Base-by-base conservation (phyloP, 192 early-diverging fungal genomes). In the Coemansia sp. region DNA sequence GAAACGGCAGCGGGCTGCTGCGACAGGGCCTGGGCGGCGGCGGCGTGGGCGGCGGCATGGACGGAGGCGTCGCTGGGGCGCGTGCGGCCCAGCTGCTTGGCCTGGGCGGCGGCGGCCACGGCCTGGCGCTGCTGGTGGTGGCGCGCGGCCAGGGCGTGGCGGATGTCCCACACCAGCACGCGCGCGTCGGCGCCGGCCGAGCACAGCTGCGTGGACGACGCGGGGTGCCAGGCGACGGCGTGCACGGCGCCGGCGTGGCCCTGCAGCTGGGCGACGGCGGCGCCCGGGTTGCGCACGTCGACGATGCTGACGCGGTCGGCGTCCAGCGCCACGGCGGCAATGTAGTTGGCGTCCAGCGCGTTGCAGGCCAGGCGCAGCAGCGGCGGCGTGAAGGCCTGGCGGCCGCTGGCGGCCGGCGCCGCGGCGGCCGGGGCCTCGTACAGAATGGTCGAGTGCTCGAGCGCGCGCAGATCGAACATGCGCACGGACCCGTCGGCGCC, bases 401-500 rank as follows among this genome's bases (percentile, higher is more conserved):
- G n/a, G n/a, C n/a, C n/a, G 9, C 55, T 27, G 5, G 72, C 30
- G 0, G 74, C 58, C 1, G 67, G 51, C 11, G 76, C 65, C 8
- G 61, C 58, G 1, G 77, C 67, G 1, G 82, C 62, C 1, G 82
- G 81, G 2, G 91, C 87, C 70, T 99, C 97, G 66, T 98, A 99
- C 26, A 99, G 67, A 55, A 99, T 98, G 6, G 97, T 98, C 8
- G 92, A 96, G 70, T 98, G 97, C 54, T 97, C 97, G 19, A 99
- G 79, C 17, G 90, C 77, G 47, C 97, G 88, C 39, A 97, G 79
- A 79, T 99, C 97, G 78, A 99, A 99, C 86, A 95, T 88, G 15
- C 97, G 85, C 22, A 99, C 86, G 10, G 90, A 92, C 2, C 97
- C 97, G 65, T 99, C 97, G 2, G 92, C 94, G n/a, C 95, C 95